Evolutionary conservation across 805 yeast genomes (phyloP), one percentile per base, ranked within the genome.

Genomic region (Candida sithepensis): DNA sequence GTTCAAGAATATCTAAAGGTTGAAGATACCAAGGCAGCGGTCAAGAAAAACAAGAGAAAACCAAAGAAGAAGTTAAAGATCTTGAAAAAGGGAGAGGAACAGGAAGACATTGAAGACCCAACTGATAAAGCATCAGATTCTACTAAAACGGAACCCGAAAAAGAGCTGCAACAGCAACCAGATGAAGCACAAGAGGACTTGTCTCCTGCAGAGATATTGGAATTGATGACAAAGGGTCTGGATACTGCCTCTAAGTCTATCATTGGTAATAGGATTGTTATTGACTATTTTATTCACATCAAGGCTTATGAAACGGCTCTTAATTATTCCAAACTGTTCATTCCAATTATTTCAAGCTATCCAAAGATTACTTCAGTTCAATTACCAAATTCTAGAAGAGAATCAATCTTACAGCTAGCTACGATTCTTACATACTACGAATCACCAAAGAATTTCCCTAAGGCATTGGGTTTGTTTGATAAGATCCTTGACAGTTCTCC

Each of bases 381-480:
- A 9, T 69, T 88, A 36, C 61, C 63, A 0, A 68, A 80, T 51
- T 73, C 90, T 1, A 79, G 74, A 53, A 74, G 73, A 44, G 85
- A 82, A 44, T 67, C 88, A 20, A 71, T 85, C 8, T 74, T 89
- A 33, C 72, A 79, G 21, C 71, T 88, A 46, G 98, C 94, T 0
- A 77, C 82, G 0, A 75, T 85, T 1, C 88, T 90, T 60, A 87
- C 96, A 0, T 85, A 88, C 60, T 78, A 83, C 59, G 96, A 92
- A 63, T 86, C 97, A 0, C 99, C 98, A 10, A 89, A 89, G 64
- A 87, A 92, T 65, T 88, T 80, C 59, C 72, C 78, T 2, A 73
- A 83, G 22, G 98, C 99, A 0, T 60, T 85, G 24, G 79, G 79
- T 42, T 64, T 90, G 14, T 94, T 85, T 64, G 85, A 85, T 33